These are phyloP conservation scores for Kodamaea fukazawae DNA, from an alignment of 805 yeast species.

Conservation along the genomic window DNA sequence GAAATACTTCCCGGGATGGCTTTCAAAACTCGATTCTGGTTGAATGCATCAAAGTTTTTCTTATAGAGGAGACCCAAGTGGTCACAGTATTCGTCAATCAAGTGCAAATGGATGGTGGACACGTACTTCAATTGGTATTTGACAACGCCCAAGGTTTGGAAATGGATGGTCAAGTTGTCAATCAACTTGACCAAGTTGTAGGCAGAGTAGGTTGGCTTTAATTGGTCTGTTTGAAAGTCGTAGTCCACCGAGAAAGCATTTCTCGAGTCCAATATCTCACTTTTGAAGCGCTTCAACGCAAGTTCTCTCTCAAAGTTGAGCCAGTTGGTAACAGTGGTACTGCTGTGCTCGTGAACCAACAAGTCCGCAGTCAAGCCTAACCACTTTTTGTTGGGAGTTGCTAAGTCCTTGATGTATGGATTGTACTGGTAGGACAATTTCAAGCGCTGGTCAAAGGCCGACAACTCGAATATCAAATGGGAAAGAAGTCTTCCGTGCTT, in stretches of 20 bases:
- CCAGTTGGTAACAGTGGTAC: conserved; percentile 43
- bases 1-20: conserved; percentile 37
- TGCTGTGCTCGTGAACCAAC: conserved; percentile 29
- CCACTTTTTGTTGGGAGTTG: conserved; percentile 39
- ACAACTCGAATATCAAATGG: conserved; percentile 57
- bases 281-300: conserved; percentile 48
- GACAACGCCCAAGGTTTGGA: conserved; percentile 47
- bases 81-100: conserved; percentile 52
- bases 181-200: conserved; percentile 54
- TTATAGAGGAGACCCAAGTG: conserved; percentile 31
- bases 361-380: conserved; percentile 46
- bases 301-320: conserved; percentile 50
- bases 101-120: conserved; percentile 53
- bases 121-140: conserved; percentile 56
- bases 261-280: conserved; percentile 45
- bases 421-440: conserved; percentile 44
- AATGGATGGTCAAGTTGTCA: conserved; percentile 54
- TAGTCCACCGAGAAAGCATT: conserved; percentile 58
- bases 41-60: conserved; percentile 39
- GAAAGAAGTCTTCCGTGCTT: conserved; percentile 49
- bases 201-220: conserved; percentile 62
- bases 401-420: conserved; percentile 31
- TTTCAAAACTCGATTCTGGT: conserved; percentile 30
- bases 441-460: conserved; percentile 55
- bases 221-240: conserved; percentile 36